Conservation (phyloP, 208 protist species). For the Trypanosoma melophagium region DNA sequence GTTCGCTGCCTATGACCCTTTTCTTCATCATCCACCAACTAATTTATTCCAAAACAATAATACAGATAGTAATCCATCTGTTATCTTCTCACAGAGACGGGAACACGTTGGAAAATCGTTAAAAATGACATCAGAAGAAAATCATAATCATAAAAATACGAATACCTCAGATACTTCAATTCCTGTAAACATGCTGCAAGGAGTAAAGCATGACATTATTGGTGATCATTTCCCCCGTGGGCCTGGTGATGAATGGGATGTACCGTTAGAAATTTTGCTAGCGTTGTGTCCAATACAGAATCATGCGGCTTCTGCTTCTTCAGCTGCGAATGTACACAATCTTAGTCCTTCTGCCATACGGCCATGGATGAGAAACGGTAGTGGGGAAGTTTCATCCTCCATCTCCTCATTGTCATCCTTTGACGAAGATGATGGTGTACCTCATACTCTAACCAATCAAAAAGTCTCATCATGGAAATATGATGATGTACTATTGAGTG, state of each 20-base stretch:
- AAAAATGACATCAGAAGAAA: too few species aligned
- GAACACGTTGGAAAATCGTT: too few species aligned
- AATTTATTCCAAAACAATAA: conserved; percentile 13
- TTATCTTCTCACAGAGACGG: too few species aligned
- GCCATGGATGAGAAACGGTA: too few species aligned
- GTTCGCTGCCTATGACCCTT: conserved; percentile 23
- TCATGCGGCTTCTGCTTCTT: not conserved
- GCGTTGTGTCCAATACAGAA: conserved; percentile 26
- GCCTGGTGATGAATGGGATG: conserved; percentile 54
- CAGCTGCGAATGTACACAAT: not conserved
- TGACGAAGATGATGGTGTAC: conserved; percentile 5
- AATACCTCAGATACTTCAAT: too few species aligned
- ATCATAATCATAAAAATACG: too few species aligned
- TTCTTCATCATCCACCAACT: conserved; percentile 9
- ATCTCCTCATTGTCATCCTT: conserved; percentile 16
- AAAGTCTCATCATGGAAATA: conserved; percentile 1
- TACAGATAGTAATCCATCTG: too few species aligned
- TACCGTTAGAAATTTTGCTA: conserved; percentile 53
- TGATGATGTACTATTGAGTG: conserved; percentile 4
- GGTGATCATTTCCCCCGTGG: conserved; percentile 54
- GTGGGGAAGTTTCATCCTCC: not conserved
- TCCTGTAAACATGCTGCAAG: not conserved
- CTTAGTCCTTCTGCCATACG: too few species aligned
- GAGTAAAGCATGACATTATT: conserved; percentile 22
- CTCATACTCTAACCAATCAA: not conserved